Conservation (phyloP, 305 asterid genomes). For the Fraxinus velutina region DNA sequence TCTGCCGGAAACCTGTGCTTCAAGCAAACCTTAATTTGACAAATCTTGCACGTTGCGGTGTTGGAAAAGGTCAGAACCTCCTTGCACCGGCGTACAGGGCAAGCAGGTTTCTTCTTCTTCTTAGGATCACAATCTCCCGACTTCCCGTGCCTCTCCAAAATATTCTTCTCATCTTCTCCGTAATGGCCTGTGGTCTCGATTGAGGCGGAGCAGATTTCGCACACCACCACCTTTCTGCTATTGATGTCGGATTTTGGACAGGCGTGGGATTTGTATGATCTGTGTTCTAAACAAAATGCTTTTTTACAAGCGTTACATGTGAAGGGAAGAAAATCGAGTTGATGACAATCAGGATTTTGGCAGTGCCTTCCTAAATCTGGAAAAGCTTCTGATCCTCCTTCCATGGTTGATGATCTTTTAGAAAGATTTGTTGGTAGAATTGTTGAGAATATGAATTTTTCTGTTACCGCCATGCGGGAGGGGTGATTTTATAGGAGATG, state of each 20-base stretch:
- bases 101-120: slow-evolving; percentile 63
- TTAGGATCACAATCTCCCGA: slow-evolving; percentile 74
- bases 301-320: slow-evolving; percentile 57
- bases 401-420: slow-evolving; percentile 25
- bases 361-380: slow-evolving; percentile 86
- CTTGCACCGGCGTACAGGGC: slow-evolving; percentile 68
- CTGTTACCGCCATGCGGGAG: not conserved
- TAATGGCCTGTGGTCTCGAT: slow-evolving; percentile 60
- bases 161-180: slow-evolving; percentile 52
- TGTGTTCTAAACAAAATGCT: slow-evolving; percentile 70
- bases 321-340: slow-evolving; percentile 88
- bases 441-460: not conserved
- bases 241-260: slow-evolving; percentile 58
- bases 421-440: not conserved
- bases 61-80: slow-evolving; percentile 75
- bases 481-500: slow-evolving; percentile 18
- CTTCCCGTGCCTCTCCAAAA: slow-evolving; percentile 52
- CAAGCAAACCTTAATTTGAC: slow-evolving; percentile 61
- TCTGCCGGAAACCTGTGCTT: slow-evolving; percentile 77
- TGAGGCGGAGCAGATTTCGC: slow-evolving; percentile 59
- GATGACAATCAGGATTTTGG: slow-evolving; percentile 61
- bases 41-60: slow-evolving; percentile 56
- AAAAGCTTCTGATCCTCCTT: slow-evolving; percentile 80
- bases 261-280: slow-evolving; percentile 63
- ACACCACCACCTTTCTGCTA: slow-evolving; percentile 69